Evolutionary conservation across 371 early-diverging fungal species (phyloP).

Genomic region (Haplosporangium sp.): DNA sequence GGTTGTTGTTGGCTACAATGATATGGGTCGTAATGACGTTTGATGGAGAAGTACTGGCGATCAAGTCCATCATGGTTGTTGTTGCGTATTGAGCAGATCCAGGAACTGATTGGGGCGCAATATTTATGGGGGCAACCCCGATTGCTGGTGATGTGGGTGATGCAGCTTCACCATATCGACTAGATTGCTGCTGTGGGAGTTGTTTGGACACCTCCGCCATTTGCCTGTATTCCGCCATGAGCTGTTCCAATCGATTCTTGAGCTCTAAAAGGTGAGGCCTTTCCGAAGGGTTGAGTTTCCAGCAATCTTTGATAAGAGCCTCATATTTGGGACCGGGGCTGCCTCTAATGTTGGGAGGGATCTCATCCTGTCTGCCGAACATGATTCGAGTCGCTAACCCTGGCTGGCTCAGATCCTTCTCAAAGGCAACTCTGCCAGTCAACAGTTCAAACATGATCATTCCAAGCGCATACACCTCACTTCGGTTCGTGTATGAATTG

Average conservation of each 20-base stretch:
- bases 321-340: slow-evolving; percentile 44
- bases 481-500: slow-evolving; percentile 36
- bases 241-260: slow-evolving; percentile 38
- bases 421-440: slow-evolving; percentile 44
- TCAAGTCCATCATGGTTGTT: too few species aligned
- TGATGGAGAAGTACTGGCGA: neutral
- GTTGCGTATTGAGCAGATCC: too few species aligned
- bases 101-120: neutral
- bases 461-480: slow-evolving; percentile 50
- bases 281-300: slow-evolving; percentile 40
- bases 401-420: slow-evolving; percentile 34
- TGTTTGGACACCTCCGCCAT: slow-evolving; percentile 13
- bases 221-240: slow-evolving; percentile 32
- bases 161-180: slow-evolving; percentile 22
- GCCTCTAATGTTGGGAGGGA: slow-evolving; percentile 22
- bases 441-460: slow-evolving; percentile 53
- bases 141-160: slow-evolving; percentile 31
- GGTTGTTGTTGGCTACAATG: slow-evolving; percentile 11
- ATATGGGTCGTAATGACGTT: slow-evolving; percentile 30
- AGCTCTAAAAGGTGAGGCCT: slow-evolving; percentile 42
- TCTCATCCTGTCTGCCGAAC: slow-evolving; percentile 48
- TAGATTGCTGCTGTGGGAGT: slow-evolving; percentile 13
- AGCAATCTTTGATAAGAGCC: slow-evolving; percentile 42
- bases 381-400: slow-evolving; percentile 38
- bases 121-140: slow-evolving; percentile 14